Conservation (phyloP, 2,329 filamentous ascomycete genomes). For the Exophiala sideris region DNA sequence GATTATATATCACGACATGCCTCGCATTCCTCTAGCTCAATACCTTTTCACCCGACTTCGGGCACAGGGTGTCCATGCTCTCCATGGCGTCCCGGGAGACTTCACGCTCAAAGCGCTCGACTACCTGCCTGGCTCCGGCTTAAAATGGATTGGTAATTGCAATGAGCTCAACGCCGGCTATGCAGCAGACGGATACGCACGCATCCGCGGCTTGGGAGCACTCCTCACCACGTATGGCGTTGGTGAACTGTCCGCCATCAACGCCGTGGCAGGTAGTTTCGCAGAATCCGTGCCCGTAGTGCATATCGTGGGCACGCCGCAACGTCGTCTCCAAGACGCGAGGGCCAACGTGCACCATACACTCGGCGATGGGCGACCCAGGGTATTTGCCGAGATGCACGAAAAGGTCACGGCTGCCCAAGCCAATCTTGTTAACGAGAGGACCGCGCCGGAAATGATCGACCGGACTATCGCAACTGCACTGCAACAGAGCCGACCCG, state of each 20-base stretch:
- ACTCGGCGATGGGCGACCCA: slow-evolving; percentile 48
- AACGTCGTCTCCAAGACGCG: slow-evolving; percentile 47
- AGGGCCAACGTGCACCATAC: slow-evolving; percentile 36
- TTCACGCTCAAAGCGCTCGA: slow-evolving; percentile 48
- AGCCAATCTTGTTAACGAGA: slow-evolving; percentile 43
- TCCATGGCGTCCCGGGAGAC: slow-evolving; percentile 53
- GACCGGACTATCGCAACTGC: slow-evolving; percentile 50
- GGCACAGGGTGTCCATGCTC: slow-evolving; percentile 46
- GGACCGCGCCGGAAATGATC: slow-evolving; percentile 47
- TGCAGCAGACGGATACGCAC: slow-evolving; percentile 73
- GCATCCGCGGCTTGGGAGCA: slow-evolving; percentile 42
- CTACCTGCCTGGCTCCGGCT: slow-evolving; percentile 51
- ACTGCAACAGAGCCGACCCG: slow-evolving; percentile 51
- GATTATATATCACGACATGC: background rate
- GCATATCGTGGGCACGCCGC: slow-evolving; percentile 57
- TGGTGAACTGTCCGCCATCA: slow-evolving; percentile 45
- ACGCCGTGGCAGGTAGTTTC: slow-evolving; percentile 46
- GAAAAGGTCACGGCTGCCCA: slow-evolving; percentile 49
- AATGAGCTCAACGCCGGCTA: slow-evolving; percentile 66
- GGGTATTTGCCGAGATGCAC: slow-evolving; percentile 50
- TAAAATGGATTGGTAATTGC: slow-evolving; percentile 59
- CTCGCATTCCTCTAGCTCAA: slow-evolving; percentile 33
- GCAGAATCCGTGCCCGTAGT: slow-evolving; percentile 58
- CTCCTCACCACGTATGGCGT: slow-evolving; percentile 60
- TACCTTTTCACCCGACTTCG: slow-evolving; percentile 51